phyloP scores from a whole-genome alignment of 768 basidiomycete species.

The Leccinum fibrillosum region DNA sequence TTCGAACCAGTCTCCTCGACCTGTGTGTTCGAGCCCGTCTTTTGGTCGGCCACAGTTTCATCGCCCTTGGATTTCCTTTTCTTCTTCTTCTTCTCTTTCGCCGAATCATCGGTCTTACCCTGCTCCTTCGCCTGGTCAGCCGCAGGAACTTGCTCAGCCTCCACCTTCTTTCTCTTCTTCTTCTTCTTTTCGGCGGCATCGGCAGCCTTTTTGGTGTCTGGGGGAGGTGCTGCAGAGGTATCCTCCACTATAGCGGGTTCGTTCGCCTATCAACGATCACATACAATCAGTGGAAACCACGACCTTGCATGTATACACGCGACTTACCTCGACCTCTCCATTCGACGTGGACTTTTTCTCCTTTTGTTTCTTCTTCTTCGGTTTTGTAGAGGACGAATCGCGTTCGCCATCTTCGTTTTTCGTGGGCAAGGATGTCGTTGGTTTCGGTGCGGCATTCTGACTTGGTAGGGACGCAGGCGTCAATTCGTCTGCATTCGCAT shows the following conservation, averaged over 20 bases:
- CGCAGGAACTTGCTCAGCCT: not conserved
- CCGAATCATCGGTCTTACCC: conserved; percentile 1
- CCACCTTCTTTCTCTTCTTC: not conserved
- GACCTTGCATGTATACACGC: not conserved
- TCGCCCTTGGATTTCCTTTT: conserved; percentile 9
- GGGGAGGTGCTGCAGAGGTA: not conserved
- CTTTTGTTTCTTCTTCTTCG: conserved; percentile 22
- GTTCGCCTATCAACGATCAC: conserved; percentile 2
- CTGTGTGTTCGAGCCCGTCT: not conserved
- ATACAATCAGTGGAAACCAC: conserved; percentile 7
- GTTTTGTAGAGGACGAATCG: not conserved
- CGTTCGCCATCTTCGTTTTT: conserved; percentile 1
- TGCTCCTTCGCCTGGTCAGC: not conserved
- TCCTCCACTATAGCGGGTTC: not conserved
- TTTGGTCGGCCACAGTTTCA: not conserved
- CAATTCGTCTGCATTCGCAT: not conserved
- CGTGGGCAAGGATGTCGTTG: not conserved
- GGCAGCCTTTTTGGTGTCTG: not conserved
- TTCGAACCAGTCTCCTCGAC: conserved; percentile 5
- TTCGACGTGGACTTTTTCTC: conserved; percentile 13
- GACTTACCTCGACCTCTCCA: conserved; percentile 12
- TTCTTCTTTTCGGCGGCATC: not conserved
- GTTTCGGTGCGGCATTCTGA: not conserved
- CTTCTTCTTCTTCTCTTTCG: conserved; percentile 16
- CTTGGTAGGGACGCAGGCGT: not conserved